These are phyloP conservation scores for Linderniella brevidens DNA, from an alignment of 257 asterid species.

Conservation along the genomic window DNA sequence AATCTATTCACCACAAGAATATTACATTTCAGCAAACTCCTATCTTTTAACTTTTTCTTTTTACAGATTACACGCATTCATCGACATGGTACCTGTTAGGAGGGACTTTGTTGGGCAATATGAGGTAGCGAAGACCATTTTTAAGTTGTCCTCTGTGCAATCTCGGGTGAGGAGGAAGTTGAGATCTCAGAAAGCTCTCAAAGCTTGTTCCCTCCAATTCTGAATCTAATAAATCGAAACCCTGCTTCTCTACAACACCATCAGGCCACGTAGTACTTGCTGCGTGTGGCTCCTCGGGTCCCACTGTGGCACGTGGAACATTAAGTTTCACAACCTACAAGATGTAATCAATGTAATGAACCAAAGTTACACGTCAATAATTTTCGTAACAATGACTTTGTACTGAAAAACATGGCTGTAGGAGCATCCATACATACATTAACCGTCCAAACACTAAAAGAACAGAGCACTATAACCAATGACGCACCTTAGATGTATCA, in stretches of 20 bases:
- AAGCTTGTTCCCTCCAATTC: constrained; percentile 47
- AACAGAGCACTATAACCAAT: too few species aligned
- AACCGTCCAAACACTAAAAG: too few species aligned
- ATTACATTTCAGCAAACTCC: not conserved
- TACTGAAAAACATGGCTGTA: too few species aligned
- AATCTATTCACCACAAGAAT: constrained; percentile 36
- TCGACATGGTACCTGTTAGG: constrained; percentile 58
- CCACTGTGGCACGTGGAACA: constrained; percentile 65
- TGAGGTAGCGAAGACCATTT: constrained; percentile 92
- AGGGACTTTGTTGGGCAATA: constrained; percentile 93
- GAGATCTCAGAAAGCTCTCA: constrained; percentile 47
- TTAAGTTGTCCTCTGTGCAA: constrained; percentile 82
- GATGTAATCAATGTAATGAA: constrained; percentile 9
- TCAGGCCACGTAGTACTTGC: constrained; percentile 91
- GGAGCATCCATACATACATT: too few species aligned
- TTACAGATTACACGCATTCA: not conserved
- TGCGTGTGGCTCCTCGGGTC: constrained; percentile 99
- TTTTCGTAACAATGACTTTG: too few species aligned
- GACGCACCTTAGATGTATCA: too few species aligned
- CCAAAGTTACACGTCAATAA: constrained; percentile 5
- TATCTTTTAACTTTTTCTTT: not conserved
- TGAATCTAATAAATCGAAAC: constrained; percentile 38
- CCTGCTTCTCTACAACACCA: constrained; percentile 64
- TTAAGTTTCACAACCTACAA: constrained; percentile 24
- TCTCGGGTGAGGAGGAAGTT: constrained; percentile 85